phyloP scores from a whole-genome alignment of 345 rosid genomes.

The Theobroma cacao region DNA sequence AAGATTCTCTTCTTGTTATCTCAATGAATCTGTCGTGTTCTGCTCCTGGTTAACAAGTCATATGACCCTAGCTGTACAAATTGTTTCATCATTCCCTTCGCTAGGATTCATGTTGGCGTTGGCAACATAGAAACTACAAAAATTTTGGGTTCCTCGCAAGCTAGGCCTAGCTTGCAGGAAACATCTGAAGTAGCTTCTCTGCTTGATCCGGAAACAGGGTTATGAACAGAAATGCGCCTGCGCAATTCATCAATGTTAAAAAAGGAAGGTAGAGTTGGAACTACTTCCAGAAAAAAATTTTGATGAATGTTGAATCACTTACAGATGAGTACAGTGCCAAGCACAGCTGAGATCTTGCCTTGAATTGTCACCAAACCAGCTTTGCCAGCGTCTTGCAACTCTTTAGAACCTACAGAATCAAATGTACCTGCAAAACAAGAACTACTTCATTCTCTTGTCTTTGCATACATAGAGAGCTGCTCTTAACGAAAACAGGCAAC shows the following conservation, averaged over 20 bases:
- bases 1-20: not conserved
- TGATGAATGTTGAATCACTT: conserved; percentile 24
- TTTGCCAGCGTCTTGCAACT: conserved; percentile 86
- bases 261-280: not conserved
- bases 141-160: not conserved
- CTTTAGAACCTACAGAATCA: conserved; percentile 64
- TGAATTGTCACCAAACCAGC: conserved; percentile 84
- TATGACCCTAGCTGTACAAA: not conserved
- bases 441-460: not conserved
- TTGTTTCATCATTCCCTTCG: not conserved
- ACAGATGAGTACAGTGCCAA: conserved; percentile 92
- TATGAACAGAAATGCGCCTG: conserved; percentile 91
- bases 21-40: not conserved
- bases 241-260: not conserved
- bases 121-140: conserved; percentile 16
- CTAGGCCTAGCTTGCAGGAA: conserved; percentile 47
- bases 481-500: not conserved
- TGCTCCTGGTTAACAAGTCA: not conserved
- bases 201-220: conserved; percentile 92
- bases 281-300: not conserved
- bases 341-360: conserved; percentile 91
- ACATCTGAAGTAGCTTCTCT: conserved; percentile 57
- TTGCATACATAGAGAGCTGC: not conserved
- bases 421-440: conserved; percentile 54
- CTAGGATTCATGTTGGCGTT: not conserved